Conservation (phyloP, 2,329 filamentous ascomycete genomes). For the Neurospora sp. region DNA sequence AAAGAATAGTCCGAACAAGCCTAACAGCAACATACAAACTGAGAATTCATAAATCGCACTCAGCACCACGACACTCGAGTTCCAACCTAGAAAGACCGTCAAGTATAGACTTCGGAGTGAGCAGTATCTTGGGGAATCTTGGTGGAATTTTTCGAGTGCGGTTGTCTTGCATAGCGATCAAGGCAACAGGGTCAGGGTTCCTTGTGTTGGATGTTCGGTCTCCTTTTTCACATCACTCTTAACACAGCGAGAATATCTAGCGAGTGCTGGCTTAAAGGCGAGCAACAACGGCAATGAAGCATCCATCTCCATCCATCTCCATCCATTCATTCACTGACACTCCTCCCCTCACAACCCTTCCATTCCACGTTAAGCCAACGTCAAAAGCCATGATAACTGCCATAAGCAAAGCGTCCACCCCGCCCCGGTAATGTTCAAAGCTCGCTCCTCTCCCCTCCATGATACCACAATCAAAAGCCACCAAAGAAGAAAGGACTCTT, state of each 20-base stretch:
- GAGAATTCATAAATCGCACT: too few species aligned
- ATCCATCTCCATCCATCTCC: neutral
- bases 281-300: neutral
- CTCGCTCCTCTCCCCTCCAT: neutral
- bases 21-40: too few species aligned
- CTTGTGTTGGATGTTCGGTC: neutral
- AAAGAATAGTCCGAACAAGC: too few species aligned
- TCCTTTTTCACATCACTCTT: neutral
- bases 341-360: neutral
- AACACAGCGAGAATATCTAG: neutral
- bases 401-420: neutral
- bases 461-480: neutral
- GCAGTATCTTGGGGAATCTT: neutral
- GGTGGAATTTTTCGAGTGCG: neutral
- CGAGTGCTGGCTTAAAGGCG: neutral
- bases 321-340: neutral
- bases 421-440: neutral
- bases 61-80: neutral
- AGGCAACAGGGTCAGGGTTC: neutral
- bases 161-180: neutral
- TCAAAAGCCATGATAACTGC: neutral
- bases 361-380: neutral
- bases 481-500: slow-evolving; percentile 24
- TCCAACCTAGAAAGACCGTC: neutral
- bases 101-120: neutral